Base-by-base conservation (phyloP, 148 eudicot genomes). In the Simmondsia chinensis region DNA sequence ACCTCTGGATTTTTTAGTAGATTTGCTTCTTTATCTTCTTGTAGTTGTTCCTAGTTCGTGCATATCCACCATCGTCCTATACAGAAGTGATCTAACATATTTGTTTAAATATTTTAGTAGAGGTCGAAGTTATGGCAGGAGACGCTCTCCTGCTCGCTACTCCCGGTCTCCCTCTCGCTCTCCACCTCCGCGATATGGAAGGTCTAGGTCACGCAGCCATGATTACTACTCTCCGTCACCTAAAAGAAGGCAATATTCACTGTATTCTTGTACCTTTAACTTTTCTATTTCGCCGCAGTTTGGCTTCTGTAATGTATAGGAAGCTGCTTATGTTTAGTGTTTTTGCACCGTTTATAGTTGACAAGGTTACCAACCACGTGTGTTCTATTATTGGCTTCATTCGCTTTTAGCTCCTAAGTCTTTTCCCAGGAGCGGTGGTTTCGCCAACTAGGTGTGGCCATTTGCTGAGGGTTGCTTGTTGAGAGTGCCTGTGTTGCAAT, bases 161-260 rank as follows among this genome's bases (percentile, higher is more conserved):
- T 83, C 87, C 5, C 82, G 72, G 7, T 78, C 86, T 18, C 89
- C 86, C 48, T 74, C 86, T 23, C 75, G 61, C 20, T 83, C 87
- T 35, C 88, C 94, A 4, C 69, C 95, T 39, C 76, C 89, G 34
- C 88, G 88, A 7, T 50, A 68, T 65, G 76, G 46, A 47, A 76
- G 84, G 66, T 63, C 94, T 4, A 67, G 74, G 38, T 80, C 97
- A 24, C 81, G 55, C 27, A 62, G 82, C 65, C 75, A 60, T 59
- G 81, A 68, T 12, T 59, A 71, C 40, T 45, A 63, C 50, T 80
- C 94, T 4, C 75, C 84, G 38, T 75, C 89, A 25, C 82, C 94
- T 29, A 82, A 75, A 67, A 59, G 61, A 64, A 70, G 72, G 57
- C 70, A 69, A 24, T 50, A 65, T 54, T 79, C 86, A 5, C n/a